A percentile compares a stretch with the other conserved stretches of the same genome.
Evolutionary conservation across 352 stramenopile species (phyloP).

Genomic region (Phytophthora hybrid): DNA sequence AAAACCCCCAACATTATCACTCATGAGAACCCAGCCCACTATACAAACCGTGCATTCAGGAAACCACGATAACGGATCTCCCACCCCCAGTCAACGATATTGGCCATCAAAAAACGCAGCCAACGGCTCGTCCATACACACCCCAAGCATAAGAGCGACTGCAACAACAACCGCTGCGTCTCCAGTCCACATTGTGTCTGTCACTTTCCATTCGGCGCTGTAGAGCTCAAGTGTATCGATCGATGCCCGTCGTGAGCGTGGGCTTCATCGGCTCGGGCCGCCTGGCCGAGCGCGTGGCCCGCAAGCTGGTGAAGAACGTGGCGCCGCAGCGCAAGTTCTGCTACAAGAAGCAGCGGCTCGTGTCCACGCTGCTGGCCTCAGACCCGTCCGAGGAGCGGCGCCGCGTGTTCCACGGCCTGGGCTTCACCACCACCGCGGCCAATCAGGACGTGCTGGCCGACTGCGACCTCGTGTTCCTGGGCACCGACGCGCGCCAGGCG

Average conservation of each 20-base stretch:
- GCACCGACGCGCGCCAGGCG: conserved; percentile 60
- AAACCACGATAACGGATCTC: not conserved
- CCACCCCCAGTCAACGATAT: not conserved
- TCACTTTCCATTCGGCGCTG: conserved; percentile 27
- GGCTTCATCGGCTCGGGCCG: conserved; percentile 79
- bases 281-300: conserved; percentile 69
- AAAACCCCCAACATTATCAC: not conserved
- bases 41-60: no score
- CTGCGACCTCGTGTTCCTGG: conserved; percentile 79
- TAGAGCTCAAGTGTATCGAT: conserved; percentile 1
- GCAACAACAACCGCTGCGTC: not conserved
- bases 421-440: conserved; percentile 69
- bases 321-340: conserved; percentile 67
- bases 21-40: not conserved
- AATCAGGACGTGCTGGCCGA: conserved; percentile 70
- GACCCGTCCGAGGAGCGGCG: conserved; percentile 67
- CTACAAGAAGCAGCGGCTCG: conserved; percentile 79
- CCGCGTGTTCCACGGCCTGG: conserved; percentile 63
- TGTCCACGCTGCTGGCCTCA: conserved; percentile 71
- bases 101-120: not conserved
- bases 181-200: not conserved
- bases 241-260: conserved; percentile 61
- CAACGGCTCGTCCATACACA: not conserved
- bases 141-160: not conserved
- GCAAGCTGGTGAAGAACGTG: conserved; percentile 70